Conservation (phyloP, 2,329 filamentous ascomycete genomes). For the Aspergillus sergii region DNA sequence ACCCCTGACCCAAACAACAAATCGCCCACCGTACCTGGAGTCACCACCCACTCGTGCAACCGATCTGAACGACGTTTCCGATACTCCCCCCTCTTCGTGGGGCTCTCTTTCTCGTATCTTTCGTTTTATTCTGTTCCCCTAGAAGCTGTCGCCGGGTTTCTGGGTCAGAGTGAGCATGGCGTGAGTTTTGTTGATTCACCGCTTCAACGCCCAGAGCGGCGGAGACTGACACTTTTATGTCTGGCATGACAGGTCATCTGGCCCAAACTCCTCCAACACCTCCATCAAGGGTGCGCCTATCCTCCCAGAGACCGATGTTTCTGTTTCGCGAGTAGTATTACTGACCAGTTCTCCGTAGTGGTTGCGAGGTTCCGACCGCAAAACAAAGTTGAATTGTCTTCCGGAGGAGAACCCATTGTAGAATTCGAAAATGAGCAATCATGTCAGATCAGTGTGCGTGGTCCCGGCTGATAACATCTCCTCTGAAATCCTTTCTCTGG, state of each 20-base stretch:
- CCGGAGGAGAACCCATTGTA: conserved; percentile 90
- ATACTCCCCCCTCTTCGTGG: conserved; percentile 27
- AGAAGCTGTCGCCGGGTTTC: conserved; percentile 7
- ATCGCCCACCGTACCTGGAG: conserved; percentile 3
- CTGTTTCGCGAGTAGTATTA: conserved; percentile 3
- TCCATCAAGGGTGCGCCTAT: conserved; percentile 56
- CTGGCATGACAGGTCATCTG: conserved; percentile 32
- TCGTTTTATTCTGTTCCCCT: conserved; percentile 13
- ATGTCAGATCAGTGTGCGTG: conserved; percentile 75
- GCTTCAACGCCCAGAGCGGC: conserved; percentile 6
- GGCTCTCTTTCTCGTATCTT: conserved; percentile 21
- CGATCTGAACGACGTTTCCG: conserved; percentile 18
- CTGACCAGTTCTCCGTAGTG: conserved; percentile 63
- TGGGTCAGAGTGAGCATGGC: conserved; percentile 46
- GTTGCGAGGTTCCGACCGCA: conserved; percentile 97
- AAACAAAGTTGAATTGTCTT: conserved; percentile 89
- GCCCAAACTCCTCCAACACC: conserved; percentile 47
- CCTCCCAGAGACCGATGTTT: conserved; percentile 5
- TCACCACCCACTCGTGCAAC: conserved; percentile 2
- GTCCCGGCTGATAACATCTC: too few species aligned
- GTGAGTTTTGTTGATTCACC: conserved; percentile 39
- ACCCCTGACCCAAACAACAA: conserved; percentile 32
- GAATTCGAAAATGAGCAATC: conserved; percentile 86
- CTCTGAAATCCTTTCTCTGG: neutral
- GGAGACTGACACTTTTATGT: conserved; percentile 17